Evolutionary conservation across 352 stramenopile genomes (phyloP), one percentile per base, ranked within the genome.

Genomic region (Globisporangium rhizosaccharum): DNA sequence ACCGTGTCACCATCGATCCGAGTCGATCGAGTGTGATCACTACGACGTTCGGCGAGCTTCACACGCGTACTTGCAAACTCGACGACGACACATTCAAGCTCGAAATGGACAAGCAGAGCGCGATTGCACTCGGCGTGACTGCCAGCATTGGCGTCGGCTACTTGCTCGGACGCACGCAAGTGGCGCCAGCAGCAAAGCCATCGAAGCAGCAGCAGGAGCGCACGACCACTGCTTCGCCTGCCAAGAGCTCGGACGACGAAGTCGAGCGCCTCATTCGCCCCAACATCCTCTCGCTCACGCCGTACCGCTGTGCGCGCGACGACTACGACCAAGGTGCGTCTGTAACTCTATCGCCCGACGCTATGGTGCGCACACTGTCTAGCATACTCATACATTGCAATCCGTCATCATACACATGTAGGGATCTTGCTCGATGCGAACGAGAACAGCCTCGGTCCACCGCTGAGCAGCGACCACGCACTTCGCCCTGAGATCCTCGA

Each of bases 401-500:
- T 12, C 8, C 33, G 33, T 39, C 33, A 14, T 10, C 26, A 39
- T 69, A 25, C 28, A 20, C 37, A 52, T 41, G 39, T 39, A 92
- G 95, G 96, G 25, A 92, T 98, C 55, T 70, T 99, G 30, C 78
- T 99, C 60, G 97, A 99, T 75, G 97, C 96, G 51, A 99, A 99
- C 61, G 97, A 99, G 77, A 99, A 99, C 78, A 97, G 92, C 53
- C 83, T 97, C 30, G 96, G 97, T 0, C 91, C 97, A 15, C 83
- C 94, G 1, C 67, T 97, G 28, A 73, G 80, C 20, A 83, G 82
- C 39, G 75, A 87, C 49, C 68, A 96, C 46, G 65, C 86, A 56
- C 68, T 92, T 5, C 76, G 85, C 50, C 67, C 69, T 50, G 82
- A 87, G 55, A 61, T 86, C 44, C 72, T 99, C 26, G 95, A 99